Percentiles rank a stretch among this genome's conserved stretches.
phyloP scores from a whole-genome alignment of 164 flowering plant genomes.

The grape (Vitis vinifera) region ASM3070453v1 NC_081820.1:13645001-13645500 shows the following conservation, averaged over 20 bases:
- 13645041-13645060: slow-evolving; percentile 91
- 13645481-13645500: too few species aligned
- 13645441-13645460: too few species aligned
- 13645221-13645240: slow-evolving; percentile 39
- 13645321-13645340: slow-evolving; percentile 95
- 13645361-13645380: neutral
- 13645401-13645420: too few species aligned
- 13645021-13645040: slow-evolving; percentile 96
- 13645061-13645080: slow-evolving; percentile 76
- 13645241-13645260: slow-evolving; percentile 79
- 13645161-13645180: neutral
- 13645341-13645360: slow-evolving; percentile 3
- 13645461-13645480: too few species aligned
- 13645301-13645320: slow-evolving; percentile 78
- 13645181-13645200: neutral
- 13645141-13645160: neutral
- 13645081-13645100: slow-evolving; percentile 83
- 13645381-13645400: neutral
- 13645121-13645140: slow-evolving; percentile 52
- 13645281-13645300: slow-evolving; percentile 82
- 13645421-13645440: too few species aligned
- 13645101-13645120: slow-evolving; percentile 84
- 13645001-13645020: slow-evolving; percentile 62
- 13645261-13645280: slow-evolving; percentile 98
- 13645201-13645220: neutral